These are phyloP conservation scores for Elsinoe batatas DNA, from an alignment of 2,329 filamentous ascomycete species.

Conservation along the genomic window DNA sequence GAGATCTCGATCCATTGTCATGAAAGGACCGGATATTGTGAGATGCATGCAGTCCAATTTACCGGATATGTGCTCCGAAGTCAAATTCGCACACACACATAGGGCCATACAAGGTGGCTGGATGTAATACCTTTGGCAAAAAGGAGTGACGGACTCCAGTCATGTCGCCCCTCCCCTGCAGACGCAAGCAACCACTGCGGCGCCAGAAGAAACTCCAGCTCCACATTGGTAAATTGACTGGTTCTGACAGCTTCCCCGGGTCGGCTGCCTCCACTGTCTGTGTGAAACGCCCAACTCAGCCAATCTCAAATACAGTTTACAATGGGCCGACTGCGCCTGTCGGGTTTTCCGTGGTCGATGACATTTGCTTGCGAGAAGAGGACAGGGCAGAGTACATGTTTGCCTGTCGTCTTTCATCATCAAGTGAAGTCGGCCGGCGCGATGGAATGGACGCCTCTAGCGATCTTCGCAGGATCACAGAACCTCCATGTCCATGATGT, in stretches of 20 bases:
- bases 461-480: background rate
- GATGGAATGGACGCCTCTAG: background rate
- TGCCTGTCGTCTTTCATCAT: background rate
- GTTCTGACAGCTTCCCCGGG: background rate
- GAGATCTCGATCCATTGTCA: background rate
- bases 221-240: background rate
- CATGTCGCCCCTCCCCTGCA: background rate
- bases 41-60: slow-evolving; percentile 4
- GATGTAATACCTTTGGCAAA: background rate
- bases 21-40: background rate
- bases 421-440: background rate
- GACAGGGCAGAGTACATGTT: background rate
- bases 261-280: background rate
- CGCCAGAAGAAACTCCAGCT: slow-evolving; percentile 7
- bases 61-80: background rate
- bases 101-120: slow-evolving; percentile 4
- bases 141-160: slow-evolving; percentile 9
- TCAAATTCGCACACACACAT: background rate
- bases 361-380: slow-evolving; percentile 1
- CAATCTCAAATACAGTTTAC: slow-evolving; percentile 5
- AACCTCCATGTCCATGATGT: background rate
- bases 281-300: slow-evolving; percentile 3
- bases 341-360: background rate
- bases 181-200: background rate
- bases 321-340: background rate